phyloP scores from a whole-genome alignment of 2,329 filamentous ascomycete genomes.

The Pseudomassariella vexata region DNA sequence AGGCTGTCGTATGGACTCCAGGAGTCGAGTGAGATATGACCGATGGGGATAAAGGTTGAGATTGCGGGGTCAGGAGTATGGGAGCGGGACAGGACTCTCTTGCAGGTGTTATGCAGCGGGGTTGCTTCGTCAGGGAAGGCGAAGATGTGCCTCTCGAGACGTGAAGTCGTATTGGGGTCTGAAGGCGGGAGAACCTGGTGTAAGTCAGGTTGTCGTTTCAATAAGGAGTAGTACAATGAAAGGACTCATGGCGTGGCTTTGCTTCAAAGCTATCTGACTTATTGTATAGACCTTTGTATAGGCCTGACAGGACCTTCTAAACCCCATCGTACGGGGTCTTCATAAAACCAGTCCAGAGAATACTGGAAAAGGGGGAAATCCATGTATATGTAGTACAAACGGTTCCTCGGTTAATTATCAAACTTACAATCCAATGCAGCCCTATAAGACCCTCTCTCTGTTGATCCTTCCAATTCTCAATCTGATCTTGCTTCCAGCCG shows the following conservation, averaged over 20 bases:
- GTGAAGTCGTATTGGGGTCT: conserved; percentile 7
- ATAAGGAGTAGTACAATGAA: no score
- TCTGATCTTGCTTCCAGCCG: conserved; percentile 16
- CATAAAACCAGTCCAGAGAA: no score
- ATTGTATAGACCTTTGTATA: no score
- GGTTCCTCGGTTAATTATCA: no score
- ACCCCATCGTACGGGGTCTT: no score
- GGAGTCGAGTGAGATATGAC: conserved; percentile 23
- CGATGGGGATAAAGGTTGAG: conserved; percentile 20
- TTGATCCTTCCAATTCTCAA: conserved; percentile 13
- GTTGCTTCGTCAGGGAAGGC: conserved; percentile 11
- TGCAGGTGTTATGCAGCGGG: conserved; percentile 12
- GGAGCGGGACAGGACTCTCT: conserved; percentile 10
- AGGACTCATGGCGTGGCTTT: no score
- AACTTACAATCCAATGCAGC: conserved; percentile 13
- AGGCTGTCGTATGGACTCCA: conserved; percentile 12
- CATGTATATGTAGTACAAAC: no score
- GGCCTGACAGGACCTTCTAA: no score
- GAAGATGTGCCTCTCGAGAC: conserved; percentile 15
- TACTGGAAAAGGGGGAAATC: no score
- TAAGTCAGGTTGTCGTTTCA: no score
- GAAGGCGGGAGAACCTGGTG: conserved; percentile 10
- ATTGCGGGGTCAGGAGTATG: conserved; percentile 11
- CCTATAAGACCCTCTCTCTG: conserved; percentile 13
- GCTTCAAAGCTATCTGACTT: no score